phyloP scores from a whole-genome alignment of 2,329 filamentous ascomycete species.

The Hypoxylon sp. region DNA sequence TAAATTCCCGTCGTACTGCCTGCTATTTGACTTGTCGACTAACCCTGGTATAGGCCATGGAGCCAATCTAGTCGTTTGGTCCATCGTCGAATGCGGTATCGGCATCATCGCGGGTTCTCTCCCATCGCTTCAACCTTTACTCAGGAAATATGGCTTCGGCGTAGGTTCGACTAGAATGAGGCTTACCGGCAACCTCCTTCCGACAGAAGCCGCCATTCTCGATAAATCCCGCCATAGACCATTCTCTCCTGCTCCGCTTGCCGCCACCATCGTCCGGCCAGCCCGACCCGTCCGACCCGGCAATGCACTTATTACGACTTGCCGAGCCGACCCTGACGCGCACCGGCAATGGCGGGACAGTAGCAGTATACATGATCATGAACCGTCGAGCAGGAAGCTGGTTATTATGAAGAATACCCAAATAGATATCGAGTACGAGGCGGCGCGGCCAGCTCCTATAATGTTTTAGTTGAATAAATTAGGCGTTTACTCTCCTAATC shows the following conservation, averaged over 20 bases:
- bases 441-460: background rate
- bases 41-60: constrained; percentile 27
- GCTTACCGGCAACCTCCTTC: background rate
- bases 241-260: background rate
- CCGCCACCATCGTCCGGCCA: background rate
- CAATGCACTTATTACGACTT: constrained; percentile 28
- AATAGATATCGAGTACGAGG: constrained; percentile 41
- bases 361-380: constrained; percentile 11
- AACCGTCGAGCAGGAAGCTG: constrained; percentile 32
- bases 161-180: constrained; percentile 1
- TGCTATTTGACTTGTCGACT: background rate
- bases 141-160: constrained; percentile 37
- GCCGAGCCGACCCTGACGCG: constrained; percentile 8
- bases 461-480: background rate
- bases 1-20: background rate
- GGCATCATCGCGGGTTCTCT: constrained; percentile 54
- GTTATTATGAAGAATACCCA: constrained; percentile 45
- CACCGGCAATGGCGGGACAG: constrained; percentile 4
- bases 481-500: background rate
- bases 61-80: constrained; percentile 50
- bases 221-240: background rate
- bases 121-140: constrained; percentile 52
- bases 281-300: constrained; percentile 14
- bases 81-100: constrained; percentile 52
- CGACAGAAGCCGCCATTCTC: background rate